Evolutionary conservation across 768 basidiomycete species (phyloP).

Genomic region (Trametes cubensis): DNA sequence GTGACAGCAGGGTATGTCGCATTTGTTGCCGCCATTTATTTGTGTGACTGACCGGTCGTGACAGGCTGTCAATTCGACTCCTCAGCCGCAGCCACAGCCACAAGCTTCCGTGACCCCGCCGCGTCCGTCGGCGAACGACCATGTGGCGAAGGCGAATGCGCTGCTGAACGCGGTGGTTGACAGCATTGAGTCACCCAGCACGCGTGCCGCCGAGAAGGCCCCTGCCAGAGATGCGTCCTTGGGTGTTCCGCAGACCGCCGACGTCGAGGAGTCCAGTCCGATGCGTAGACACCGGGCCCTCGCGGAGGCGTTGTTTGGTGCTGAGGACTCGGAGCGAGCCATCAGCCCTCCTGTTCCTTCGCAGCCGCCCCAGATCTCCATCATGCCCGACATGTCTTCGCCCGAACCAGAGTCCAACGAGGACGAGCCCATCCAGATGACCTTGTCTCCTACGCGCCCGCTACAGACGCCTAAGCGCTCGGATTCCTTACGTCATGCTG

Average conservation of each 20-base stretch:
- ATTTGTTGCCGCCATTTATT: not conserved
- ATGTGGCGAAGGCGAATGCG: constrained; percentile 62
- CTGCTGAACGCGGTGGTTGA: constrained; percentile 65
- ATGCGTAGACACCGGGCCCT: constrained; percentile 72
- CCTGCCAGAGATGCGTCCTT: constrained; percentile 24
- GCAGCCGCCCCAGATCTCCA: constrained; percentile 30
- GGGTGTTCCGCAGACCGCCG: constrained; percentile 42
- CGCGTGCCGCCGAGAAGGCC: constrained; percentile 21
- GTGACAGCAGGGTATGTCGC: constrained; percentile 44
- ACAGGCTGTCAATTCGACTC: constrained; percentile 65
- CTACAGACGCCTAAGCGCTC: constrained; percentile 22
- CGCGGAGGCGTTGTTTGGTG: constrained; percentile 76
- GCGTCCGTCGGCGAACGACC: constrained; percentile 45
- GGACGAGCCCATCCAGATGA: constrained; percentile 10
- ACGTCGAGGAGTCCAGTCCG: constrained; percentile 38
- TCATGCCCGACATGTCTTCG: constrained; percentile 20
- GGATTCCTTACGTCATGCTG: constrained; percentile 8
- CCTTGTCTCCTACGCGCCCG: constrained; percentile 7
- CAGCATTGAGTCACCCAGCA: constrained; percentile 49
- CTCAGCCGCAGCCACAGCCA: constrained; percentile 44
- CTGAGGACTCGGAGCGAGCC: constrained; percentile 36
- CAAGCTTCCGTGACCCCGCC: constrained; percentile 31
- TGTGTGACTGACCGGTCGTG: constrained; percentile 16
- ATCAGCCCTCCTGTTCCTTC: constrained; percentile 31
- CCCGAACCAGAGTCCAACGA: constrained; percentile 14